These are phyloP conservation scores for Helminthosporium solani DNA, from an alignment of 2,329 filamentous ascomycete species.

Conservation along the genomic window DNA sequence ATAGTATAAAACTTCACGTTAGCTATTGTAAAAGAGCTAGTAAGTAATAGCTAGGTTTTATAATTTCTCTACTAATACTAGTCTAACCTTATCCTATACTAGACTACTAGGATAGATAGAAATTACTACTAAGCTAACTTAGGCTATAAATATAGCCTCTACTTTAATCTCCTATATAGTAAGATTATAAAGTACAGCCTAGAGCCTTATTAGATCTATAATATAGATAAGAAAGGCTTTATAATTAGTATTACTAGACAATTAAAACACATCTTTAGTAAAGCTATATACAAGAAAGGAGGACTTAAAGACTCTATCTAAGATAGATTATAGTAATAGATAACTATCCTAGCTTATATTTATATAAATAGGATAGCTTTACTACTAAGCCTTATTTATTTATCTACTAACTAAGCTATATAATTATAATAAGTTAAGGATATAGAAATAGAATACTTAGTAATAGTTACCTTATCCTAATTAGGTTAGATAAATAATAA, in stretches of 20 bases:
- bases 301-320: constrained; percentile 1
- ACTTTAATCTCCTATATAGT: constrained; percentile 14
- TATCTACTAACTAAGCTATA: constrained; percentile 1
- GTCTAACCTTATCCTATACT: constrained; percentile 11
- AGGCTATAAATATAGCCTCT: constrained; percentile 13
- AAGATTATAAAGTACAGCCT: constrained; percentile 6
- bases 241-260: not conserved
- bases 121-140: constrained; percentile 19
- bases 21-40: not conserved
- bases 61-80: not conserved
- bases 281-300: not conserved
- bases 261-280: constrained; percentile 5
- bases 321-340: constrained; percentile 8
- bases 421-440: constrained; percentile 8
- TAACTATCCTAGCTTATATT: constrained; percentile 8
- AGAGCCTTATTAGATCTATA: constrained; percentile 4
- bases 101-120: constrained; percentile 15
- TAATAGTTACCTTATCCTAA: constrained; percentile 1
- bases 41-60: not conserved
- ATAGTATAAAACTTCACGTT: not conserved
- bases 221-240: constrained; percentile 11
- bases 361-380: constrained; percentile 10
- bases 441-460: constrained; percentile 2
- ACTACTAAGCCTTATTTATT: constrained; percentile 11
- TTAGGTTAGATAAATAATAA: constrained; percentile 2